Conservation (phyloP, 2,329 filamentous ascomycete genomes). For the Hymenoscyphus repandus region DNA sequence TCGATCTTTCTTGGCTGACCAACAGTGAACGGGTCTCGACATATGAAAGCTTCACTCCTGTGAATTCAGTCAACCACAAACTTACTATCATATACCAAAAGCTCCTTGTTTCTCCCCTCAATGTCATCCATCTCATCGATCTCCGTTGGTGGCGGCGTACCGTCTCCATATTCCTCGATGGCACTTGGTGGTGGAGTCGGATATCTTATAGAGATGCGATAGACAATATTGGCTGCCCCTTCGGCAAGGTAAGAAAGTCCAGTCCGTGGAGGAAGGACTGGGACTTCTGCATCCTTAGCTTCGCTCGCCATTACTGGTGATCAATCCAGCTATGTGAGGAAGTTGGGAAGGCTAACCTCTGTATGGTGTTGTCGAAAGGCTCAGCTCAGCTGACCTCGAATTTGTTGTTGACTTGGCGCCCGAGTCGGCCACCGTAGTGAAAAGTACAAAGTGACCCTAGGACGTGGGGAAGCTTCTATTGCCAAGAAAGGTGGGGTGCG, state of each 20-base stretch:
- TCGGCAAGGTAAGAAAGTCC: slow-evolving; percentile 49
- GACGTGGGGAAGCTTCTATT: no score
- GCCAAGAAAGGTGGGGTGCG: no score
- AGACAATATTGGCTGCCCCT: slow-evolving; percentile 74
- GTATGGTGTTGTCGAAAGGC: no score
- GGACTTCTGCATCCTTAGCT: background rate
- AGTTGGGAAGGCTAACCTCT: no score
- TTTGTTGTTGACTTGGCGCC: no score
- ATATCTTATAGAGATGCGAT: slow-evolving; percentile 45
- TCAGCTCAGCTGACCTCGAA: no score
- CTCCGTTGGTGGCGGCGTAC: slow-evolving; percentile 23
- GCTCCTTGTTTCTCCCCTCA: background rate
- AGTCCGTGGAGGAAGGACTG: slow-evolving; percentile 1
- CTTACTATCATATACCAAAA: slow-evolving; percentile 11
- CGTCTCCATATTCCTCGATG: slow-evolving; percentile 34
- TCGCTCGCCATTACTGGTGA: no score
- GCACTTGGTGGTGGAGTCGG: slow-evolving; percentile 18
- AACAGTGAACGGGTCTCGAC: background rate
- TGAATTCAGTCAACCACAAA: background rate
- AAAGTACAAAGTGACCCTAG: no score
- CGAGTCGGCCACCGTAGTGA: no score
- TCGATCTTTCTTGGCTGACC: background rate
- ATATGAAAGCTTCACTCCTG: no score
- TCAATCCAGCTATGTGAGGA: no score
- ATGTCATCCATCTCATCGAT: slow-evolving; percentile 12